Percentiles rank a stretch among this genome's conserved stretches.
Evolutionary conservation across 2,329 filamentous ascomycete species (phyloP).

Genomic region (Colletotrichum sp.): DNA sequence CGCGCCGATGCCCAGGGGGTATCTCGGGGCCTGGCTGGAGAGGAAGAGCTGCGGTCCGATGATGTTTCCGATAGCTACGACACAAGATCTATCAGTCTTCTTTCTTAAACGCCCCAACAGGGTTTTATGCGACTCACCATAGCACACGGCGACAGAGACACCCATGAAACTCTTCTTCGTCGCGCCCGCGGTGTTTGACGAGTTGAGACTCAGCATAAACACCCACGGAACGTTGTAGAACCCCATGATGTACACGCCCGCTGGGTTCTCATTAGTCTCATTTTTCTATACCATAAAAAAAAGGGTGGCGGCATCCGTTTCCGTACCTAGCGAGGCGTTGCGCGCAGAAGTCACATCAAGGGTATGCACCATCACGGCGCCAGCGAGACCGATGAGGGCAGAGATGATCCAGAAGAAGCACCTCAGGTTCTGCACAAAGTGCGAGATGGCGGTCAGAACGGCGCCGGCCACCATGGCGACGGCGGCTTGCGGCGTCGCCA

Average conservation of each 20-base stretch:
- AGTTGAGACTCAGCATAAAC: conserved; percentile 31
- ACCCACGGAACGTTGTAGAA: conserved; percentile 37
- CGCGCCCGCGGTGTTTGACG: conserved; percentile 32
- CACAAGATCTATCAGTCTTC: not conserved
- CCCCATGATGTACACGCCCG: conserved; percentile 33
- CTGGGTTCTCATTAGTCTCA: not conserved
- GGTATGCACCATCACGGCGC: conserved; percentile 30
- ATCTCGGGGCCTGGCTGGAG: conserved; percentile 29
- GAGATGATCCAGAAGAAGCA: conserved; percentile 34
- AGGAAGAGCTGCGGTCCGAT: conserved; percentile 34
- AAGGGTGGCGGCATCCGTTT: no score
- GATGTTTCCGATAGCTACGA: conserved; percentile 32
- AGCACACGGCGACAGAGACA: conserved; percentile 31
- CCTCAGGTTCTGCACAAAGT: conserved; percentile 32
- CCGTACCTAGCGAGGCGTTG: conserved; percentile 26
- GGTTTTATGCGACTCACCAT: conserved; percentile 8
- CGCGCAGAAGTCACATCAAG: conserved; percentile 22
- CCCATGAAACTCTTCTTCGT: conserved; percentile 36
- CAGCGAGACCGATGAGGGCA: conserved; percentile 25
- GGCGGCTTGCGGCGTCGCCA: conserved; percentile 36
- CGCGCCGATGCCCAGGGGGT: conserved; percentile 29
- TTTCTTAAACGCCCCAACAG: not conserved
- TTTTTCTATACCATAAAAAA: not conserved
- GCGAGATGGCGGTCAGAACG: conserved; percentile 25
- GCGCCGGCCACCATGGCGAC: conserved; percentile 33